These are phyloP conservation scores for Sporothrix brasiliensis DNA, from an alignment of 2,329 filamentous ascomycete species.

Conservation along the genomic window DNA sequence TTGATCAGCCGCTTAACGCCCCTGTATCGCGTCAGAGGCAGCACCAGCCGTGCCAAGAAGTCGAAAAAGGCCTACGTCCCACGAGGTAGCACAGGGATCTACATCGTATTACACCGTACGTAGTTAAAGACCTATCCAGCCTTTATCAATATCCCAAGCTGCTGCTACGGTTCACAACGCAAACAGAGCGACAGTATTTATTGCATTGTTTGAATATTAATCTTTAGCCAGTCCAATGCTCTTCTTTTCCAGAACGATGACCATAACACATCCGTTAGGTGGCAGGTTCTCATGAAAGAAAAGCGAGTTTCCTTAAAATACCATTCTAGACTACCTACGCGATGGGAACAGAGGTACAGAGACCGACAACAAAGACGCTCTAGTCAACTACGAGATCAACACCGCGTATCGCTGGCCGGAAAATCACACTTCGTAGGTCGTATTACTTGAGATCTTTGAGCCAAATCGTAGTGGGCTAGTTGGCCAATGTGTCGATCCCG, in stretches of 20 bases:
- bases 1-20: neutral
- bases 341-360: neutral
- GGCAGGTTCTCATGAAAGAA: too few species aligned
- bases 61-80: neutral
- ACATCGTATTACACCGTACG: neutral
- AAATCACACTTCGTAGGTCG: too few species aligned
- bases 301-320: neutral
- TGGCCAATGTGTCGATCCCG: neutral
- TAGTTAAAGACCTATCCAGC: neutral
- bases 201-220: too few species aligned
- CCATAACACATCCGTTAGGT: too few species aligned
- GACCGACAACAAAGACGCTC: neutral
- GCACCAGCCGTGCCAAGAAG: slow-evolving; percentile 15
- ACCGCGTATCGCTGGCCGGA: neutral
- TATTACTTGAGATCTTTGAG: too few species aligned
- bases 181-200: neutral
- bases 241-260: too few species aligned
- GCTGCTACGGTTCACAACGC: neutral
- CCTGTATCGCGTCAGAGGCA: slow-evolving; percentile 18
- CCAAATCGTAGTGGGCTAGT: neutral
- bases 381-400: slow-evolving; percentile 10
- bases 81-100: slow-evolving; percentile 9
- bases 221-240: too few species aligned
- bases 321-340: neutral
- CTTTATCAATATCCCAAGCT: neutral